Base-by-base conservation (phyloP, 495 filamentous ascomycete species). In the Endocarpon pusillum region DNA sequence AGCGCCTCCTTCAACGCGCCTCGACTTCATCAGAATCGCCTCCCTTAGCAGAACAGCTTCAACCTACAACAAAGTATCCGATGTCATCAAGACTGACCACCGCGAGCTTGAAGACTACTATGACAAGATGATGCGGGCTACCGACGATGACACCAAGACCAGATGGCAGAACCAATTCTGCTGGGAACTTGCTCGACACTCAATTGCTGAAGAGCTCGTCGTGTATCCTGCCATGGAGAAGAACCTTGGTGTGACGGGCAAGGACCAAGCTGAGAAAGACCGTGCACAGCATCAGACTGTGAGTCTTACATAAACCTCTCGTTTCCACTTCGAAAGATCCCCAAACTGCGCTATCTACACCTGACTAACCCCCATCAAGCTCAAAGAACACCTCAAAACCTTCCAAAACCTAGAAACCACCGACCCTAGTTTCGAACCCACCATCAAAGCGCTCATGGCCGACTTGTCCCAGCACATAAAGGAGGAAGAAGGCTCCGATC, bases 141-240 rank as follows among this genome's bases (percentile, higher is more conserved):
- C 43, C 2, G 57, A 67, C 23, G 39, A 51, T 15, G 62, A 73
- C 33, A 55, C 62, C 4, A 62, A 62, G 42, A 51, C 44, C 1
- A 52, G 61, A 11, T 81, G 55, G 51, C 66, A 71, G 48, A 81
- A 81, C 36, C 65, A 67, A 32, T 75, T 81, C 37, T 69, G 71
- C 20, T 83, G 77, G 78, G 72, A 75, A 42, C 54, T 83, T 3
- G 70, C 79, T 8, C 66, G 75, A 6, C 69, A 79, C 44, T 64
- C 66, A 0, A 56, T 80, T 42, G 69, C 58, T 34, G 72, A 82
- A 48, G 78, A 82, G 53, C 49, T 83, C 2, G 66, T 78, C 22
- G 59, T 82, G 11, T 81, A 81, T 48, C 78, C 77, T 1, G 62
- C 62, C 0, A 61, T 81, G 4, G 76, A 79, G 42, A 69, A 71